A percentile compares a stretch with the other conserved stretches of the same genome.
These are phyloP conservation scores for Ramularia collo-cygni DNA, from an alignment of 2,329 filamentous ascomycete species.

Conservation along the genomic window DNA sequence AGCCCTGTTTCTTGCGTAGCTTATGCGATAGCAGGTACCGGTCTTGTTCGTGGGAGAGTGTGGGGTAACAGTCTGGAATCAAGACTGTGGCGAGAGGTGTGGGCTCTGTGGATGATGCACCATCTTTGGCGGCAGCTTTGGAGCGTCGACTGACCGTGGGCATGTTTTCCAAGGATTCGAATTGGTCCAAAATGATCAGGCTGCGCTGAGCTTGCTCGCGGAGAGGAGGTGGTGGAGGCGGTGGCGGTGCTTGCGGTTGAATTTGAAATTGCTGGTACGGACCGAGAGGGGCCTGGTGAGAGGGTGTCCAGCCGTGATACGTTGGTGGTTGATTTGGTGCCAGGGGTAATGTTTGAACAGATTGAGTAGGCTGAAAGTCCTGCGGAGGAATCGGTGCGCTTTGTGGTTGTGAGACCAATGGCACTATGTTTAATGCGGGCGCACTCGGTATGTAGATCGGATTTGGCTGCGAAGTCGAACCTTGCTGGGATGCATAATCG, in stretches of 20 bases:
- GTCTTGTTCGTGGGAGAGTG: constrained; percentile 45
- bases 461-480: constrained; percentile 13
- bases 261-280: constrained; percentile 12
- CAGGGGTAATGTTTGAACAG: not conserved
- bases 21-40: constrained; percentile 47
- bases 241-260: constrained; percentile 15
- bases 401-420: constrained; percentile 10
- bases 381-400: constrained; percentile 4
- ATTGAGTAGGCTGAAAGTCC: constrained; percentile 1
- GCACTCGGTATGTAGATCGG: constrained; percentile 15
- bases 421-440: constrained; percentile 11
- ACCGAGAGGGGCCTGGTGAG: constrained; percentile 7
- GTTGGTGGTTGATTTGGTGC: constrained; percentile 4
- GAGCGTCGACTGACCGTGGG: constrained; percentile 17
- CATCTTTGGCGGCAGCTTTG: constrained; percentile 15
- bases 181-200: constrained; percentile 29
- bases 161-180: constrained; percentile 26
- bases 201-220: constrained; percentile 30
- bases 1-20: constrained; percentile 33
- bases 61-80: constrained; percentile 37
- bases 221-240: constrained; percentile 22
- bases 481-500: constrained; percentile 32
- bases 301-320: constrained; percentile 12
- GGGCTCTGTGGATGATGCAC: constrained; percentile 38
- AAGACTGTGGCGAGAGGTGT: constrained; percentile 54